Evolutionary conservation across 148 eudicot species (phyloP), one percentile per base, ranked within the genome.

Genomic region (Amaranthus palmeri): DNA sequence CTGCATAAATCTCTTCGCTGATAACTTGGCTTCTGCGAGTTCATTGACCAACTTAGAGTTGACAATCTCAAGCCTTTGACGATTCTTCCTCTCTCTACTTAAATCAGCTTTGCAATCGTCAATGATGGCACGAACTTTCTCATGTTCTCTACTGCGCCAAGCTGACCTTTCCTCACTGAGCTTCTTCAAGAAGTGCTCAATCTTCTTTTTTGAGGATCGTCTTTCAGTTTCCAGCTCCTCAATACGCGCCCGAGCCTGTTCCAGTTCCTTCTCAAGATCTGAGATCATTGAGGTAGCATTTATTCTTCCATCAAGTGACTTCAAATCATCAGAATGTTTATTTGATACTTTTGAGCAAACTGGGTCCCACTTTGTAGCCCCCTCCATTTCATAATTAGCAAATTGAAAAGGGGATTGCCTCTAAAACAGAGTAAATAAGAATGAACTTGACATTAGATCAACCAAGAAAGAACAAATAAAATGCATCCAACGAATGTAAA

Each of bases 351-450:
- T 82, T 61, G 76, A 73, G 65, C 79, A 78, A 43, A 79, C 68
- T 8, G 97, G 97, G 69, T 89, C 92, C 98, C 98, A 91, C 77
- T 93, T 93, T 48, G 98, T 93, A 43, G 87, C 96, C 10, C 97
- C 98, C 84, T 93, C 98, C 97, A 91, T 91, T 36, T 86, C 96
- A 49, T 85, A 87, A 71, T 90, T 83, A 61, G 88, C 67, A 57
- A 82, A 75, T 53, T 74, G 83, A 65, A 83, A 81, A 15, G 95
- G 76, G 62, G 95, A 84, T 67, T 81, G 87, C 62, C 84, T 67
- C 97, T 88, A 74, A 62, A 41, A 56, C 17, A 65, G 17, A 59
- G 47, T 76, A 76, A 2, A 75, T 45, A 72, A 61, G 42, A 59
- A 67, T 55, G n/a, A 10, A 52, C 45, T 57, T 40, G 54, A 42